Evolutionary conservation across 345 rosid genomes (phyloP), one percentile per base, ranked within the genome.

Genomic region (Arabidopsis suecica): DNA sequence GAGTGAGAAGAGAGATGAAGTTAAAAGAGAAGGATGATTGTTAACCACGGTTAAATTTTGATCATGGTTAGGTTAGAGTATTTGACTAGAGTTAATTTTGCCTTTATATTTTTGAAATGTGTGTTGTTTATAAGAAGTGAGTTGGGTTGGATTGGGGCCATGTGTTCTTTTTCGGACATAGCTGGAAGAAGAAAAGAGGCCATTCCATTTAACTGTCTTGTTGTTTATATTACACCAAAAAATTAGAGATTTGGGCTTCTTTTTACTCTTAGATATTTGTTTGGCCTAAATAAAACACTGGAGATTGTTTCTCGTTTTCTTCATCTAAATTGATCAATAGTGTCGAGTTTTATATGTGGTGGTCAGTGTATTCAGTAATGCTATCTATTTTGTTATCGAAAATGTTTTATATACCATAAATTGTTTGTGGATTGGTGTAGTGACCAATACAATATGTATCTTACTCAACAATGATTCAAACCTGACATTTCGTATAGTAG

Each of bases 181-280:
- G 87, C 87, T 82, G 89, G 78, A 82, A 81, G 74, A 78, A 72
- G 78, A 72, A 66, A 66, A 53, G 58, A 72, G 73, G 25, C 73
- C 74, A 67, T 66, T 60, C 47, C 20, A 30, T 66, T 33, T 60
- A 33, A 42, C 50, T 62, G 57, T 48, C 65, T 6, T 74, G 71
- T 81, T 67, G n/a, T 18, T 49, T 32, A 44, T 65, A 60, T 78
- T 69, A 80, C 81, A 28, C 32, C 32, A 18, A 14, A 9, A 9
- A 68, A 51, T 69, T 51, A 32, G 57, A 32, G 37, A 75, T 78
- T 61, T 30, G 73, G 76, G 55, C 76, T 64, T 77, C 62, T 22
- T 58, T 60, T 57, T 13, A 0, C 36, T 56, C 10, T 11, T 9
- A 33, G 13, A 20, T 58, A 23, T 33, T 13, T 42, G n/a, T 9